These are phyloP conservation scores for Quercus alba DNA, from an alignment of 306 rosid genomes.

Conservation along the genomic window DNA sequence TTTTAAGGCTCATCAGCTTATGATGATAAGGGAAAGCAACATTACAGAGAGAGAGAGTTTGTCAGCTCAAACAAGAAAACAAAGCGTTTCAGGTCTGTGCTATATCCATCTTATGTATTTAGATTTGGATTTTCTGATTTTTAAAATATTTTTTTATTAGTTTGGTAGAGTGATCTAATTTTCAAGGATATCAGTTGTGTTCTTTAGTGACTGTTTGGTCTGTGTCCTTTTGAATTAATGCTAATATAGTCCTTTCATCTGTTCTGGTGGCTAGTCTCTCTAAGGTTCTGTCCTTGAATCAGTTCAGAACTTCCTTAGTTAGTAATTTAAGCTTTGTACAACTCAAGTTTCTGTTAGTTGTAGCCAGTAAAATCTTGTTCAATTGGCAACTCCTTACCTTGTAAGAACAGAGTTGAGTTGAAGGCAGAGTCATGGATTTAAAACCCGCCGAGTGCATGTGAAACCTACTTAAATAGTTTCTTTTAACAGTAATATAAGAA, in stretches of 20 bases:
- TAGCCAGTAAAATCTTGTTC: no score
- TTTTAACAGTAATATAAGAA: no score
- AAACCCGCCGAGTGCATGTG: no score
- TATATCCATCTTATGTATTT: not conserved
- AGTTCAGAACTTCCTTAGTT: no score
- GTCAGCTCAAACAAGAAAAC: slow-evolving; percentile 55
- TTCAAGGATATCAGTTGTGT: not conserved
- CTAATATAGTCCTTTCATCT: not conserved
- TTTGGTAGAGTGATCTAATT: not conserved
- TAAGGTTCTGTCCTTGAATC: not conserved
- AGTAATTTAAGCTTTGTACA: no score
- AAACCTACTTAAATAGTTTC: no score
- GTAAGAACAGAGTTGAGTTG: no score
- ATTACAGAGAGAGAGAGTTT: slow-evolving; percentile 42
- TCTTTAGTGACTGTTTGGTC: slow-evolving; percentile 16
- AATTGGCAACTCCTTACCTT: no score
- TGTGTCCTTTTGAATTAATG: not conserved
- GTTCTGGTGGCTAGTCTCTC: not conserved
- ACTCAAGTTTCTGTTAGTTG: no score
- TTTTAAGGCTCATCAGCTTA: not conserved
- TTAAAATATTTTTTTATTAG: no score
- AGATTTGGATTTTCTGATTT: not conserved
- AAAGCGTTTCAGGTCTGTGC: slow-evolving; percentile 55
- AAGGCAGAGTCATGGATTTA: no score
- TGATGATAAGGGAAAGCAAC: slow-evolving; percentile 24